A percentile compares a stretch with the other conserved stretches of the same genome.
Conservation (phyloP, 2,329 filamentous ascomycete species). For the Talaromyces sp. region DNA sequence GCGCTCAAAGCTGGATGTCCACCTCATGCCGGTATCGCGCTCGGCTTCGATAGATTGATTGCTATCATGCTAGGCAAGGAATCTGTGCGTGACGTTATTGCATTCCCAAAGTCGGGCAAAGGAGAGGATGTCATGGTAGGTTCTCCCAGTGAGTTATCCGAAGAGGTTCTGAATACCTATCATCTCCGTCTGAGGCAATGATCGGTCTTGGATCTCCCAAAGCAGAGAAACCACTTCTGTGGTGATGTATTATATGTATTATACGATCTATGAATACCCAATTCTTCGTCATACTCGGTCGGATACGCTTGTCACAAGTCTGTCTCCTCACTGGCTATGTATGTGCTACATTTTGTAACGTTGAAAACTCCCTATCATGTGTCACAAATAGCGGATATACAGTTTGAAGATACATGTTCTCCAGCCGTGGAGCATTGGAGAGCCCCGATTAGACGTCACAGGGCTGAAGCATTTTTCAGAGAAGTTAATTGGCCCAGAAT, state of each 20-base stretch:
- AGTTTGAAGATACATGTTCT: neutral
- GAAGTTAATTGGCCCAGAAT: neutral
- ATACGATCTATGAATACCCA: neutral
- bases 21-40: slow-evolving; percentile 87
- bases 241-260: slow-evolving; percentile 10
- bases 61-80: slow-evolving; percentile 73
- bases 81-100: slow-evolving; percentile 88
- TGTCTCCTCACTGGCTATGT: neutral
- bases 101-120: slow-evolving; percentile 90
- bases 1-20: slow-evolving; percentile 84
- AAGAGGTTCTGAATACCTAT: slow-evolving; percentile 59
- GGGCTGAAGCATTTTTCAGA: neutral
- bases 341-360: neutral
- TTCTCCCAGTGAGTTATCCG: slow-evolving; percentile 67
- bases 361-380: neutral
- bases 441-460: neutral
- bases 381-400: neutral
- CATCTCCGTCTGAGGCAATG: slow-evolving; percentile 46
- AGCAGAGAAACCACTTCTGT: neutral
- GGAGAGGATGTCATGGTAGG: slow-evolving; percentile 82
- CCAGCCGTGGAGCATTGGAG: neutral
- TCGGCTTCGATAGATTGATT: slow-evolving; percentile 85
- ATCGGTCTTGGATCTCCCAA: neutral
- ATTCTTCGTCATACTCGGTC: neutral
- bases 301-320: neutral